These are phyloP conservation scores for Musa beccarii DNA, from an alignment of 176 grass and related monocot genomes.

Conservation along the genomic window DNA sequence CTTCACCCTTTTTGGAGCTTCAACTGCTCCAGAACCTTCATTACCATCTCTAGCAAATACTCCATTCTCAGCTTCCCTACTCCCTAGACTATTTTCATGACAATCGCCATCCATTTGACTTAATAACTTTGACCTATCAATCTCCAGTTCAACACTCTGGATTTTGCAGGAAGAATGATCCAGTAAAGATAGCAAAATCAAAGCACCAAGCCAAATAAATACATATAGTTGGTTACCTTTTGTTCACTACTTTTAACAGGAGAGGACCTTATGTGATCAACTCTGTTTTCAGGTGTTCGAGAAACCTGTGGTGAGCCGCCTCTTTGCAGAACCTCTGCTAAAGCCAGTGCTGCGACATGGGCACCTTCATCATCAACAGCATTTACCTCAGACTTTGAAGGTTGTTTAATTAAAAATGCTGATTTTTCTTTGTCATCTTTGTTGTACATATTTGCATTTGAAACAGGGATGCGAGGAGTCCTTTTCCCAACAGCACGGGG, in stretches of 20 bases:
- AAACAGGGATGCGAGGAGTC: conserved; percentile 83
- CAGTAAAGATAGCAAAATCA: conserved; percentile 24
- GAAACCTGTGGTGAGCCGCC: conserved; percentile 81
- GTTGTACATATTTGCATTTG: conserved; percentile 51
- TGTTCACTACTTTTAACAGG: conserved; percentile 57
- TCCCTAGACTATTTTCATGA: conserved; percentile 75
- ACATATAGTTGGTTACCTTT: conserved; percentile 39
- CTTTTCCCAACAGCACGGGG: conserved; percentile 87
- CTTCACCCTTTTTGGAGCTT: conserved; percentile 50
- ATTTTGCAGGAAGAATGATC: conserved; percentile 23
- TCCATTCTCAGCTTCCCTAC: conserved; percentile 81
- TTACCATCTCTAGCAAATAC: conserved; percentile 47
- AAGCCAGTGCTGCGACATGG: conserved; percentile 79
- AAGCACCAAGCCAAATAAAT: conserved; percentile 11
- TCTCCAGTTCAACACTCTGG: conserved; percentile 71
- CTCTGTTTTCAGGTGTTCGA: conserved; percentile 51
- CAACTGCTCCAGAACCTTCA: conserved; percentile 33
- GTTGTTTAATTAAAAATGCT: conserved; percentile 27
- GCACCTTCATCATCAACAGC: conserved; percentile 81
- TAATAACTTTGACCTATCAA: conserved; percentile 70
- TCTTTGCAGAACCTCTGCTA: conserved; percentile 76
- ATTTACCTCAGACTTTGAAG: conserved; percentile 39
- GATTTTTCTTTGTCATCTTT: conserved; percentile 42
- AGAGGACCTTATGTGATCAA: conserved; percentile 37
- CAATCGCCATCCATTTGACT: conserved; percentile 54